A percentile compares a stretch with the other conserved stretches of the same genome.
Conservation (phyloP, 2,329 filamentous ascomycete species). For the Fusarium kyushuense region DNA sequence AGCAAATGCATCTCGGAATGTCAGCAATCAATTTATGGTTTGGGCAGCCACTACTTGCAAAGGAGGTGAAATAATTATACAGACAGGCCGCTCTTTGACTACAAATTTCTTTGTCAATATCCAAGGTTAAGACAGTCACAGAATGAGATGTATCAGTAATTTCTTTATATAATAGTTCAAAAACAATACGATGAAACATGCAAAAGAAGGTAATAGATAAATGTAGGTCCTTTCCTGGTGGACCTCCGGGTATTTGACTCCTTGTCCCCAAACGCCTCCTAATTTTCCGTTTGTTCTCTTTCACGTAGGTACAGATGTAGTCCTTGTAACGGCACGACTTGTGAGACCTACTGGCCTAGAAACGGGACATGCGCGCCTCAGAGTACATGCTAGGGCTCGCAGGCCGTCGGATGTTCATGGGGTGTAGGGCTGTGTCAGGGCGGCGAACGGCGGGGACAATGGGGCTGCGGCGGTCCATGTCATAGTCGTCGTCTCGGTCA, state of each 20-base stretch:
- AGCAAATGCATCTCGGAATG: background rate
- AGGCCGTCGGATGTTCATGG: constrained; percentile 60
- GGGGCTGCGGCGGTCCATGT: constrained; percentile 61
- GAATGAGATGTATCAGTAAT: background rate
- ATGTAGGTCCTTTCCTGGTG: constrained; percentile 18
- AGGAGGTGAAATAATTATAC: background rate
- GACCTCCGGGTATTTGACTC: constrained; percentile 41
- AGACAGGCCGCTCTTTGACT: background rate
- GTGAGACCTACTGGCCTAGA: constrained; percentile 49
- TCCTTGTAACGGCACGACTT: background rate
- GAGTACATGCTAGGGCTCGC: constrained; percentile 61
- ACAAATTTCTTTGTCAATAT: too few relatives aligned
- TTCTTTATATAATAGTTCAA: background rate
- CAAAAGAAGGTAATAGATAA: constrained; percentile 18
- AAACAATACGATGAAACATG: constrained; percentile 5
- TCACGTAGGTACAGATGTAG: background rate
- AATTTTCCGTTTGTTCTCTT: constrained; percentile 1
- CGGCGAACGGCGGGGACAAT: constrained; percentile 67
- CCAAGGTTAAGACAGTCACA: too few relatives aligned
- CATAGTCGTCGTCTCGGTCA: constrained; percentile 23
- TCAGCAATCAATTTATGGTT: too few relatives aligned
- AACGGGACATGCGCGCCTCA: constrained; percentile 63
- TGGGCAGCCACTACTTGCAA: background rate
- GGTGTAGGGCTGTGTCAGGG: constrained; percentile 70
- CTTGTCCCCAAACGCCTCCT: constrained; percentile 34